Percentiles rank a stretch among this genome's conserved stretches.
Conservation (phyloP, 441 rosid species). For the Metrosideros polymorpha region DNA sequence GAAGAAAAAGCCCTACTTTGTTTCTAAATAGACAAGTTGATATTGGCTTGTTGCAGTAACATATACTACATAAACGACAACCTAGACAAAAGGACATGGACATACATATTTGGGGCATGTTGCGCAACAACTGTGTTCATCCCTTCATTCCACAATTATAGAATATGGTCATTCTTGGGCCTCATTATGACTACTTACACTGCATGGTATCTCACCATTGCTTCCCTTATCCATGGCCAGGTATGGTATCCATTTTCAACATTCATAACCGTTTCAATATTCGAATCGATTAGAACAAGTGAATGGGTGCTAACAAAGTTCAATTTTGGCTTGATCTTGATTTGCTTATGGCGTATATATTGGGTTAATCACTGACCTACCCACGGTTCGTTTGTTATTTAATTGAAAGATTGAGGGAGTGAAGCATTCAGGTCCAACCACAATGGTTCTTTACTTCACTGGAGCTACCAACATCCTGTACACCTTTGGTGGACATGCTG, state of each 20-base stretch:
- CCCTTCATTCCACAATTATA: constrained; percentile 68
- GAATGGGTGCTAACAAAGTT: neutral
- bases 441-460: constrained; percentile 68
- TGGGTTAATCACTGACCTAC: neutral
- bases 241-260: constrained; percentile 7
- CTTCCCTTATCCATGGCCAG: constrained; percentile 65
- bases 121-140: constrained; percentile 73
- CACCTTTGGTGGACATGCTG: constrained; percentile 81
- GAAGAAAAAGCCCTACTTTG: neutral
- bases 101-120: constrained; percentile 72
- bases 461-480: constrained; percentile 76
- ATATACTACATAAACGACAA: constrained; percentile 70
- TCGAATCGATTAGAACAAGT: neutral
- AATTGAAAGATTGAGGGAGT: constrained; percentile 43
- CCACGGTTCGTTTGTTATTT: neutral
- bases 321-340: neutral
- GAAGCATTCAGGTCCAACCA: constrained; percentile 53
- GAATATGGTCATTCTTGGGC: constrained; percentile 70
- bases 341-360: neutral
- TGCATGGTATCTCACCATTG: constrained; percentile 67
- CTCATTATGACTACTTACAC: constrained; percentile 73
- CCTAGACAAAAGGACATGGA: constrained; percentile 79
- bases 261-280: neutral
- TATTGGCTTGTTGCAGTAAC: constrained; percentile 33
- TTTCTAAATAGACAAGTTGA: neutral